Percentiles rank a stretch among this genome's conserved stretches.
These are phyloP conservation scores for Lasiodiplodia citricola DNA, from an alignment of 2,329 filamentous ascomycete species.

Conservation along the genomic window DNA sequence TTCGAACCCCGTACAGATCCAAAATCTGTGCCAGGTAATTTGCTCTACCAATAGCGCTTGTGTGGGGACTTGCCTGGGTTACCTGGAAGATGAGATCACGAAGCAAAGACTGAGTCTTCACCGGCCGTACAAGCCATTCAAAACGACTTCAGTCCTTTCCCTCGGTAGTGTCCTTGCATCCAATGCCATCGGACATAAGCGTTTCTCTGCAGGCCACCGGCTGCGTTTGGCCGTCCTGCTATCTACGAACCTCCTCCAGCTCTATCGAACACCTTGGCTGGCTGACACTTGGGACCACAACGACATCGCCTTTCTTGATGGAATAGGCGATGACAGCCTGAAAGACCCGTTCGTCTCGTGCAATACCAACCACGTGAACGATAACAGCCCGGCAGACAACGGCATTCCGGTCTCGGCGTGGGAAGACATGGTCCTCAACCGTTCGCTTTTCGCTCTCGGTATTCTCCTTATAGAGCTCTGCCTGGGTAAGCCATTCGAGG, in stretches of 20 bases:
- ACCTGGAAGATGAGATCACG: not conserved
- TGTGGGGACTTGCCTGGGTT: not conserved
- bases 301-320: constrained; percentile 34
- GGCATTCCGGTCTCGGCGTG: not conserved
- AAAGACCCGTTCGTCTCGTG: not conserved
- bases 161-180: not conserved
- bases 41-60: not conserved
- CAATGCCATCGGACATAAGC: not conserved
- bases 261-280: constrained; percentile 36
- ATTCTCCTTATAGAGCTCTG: not conserved
- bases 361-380: not conserved
- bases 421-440: not conserved
- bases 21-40: not conserved
- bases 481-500: not conserved
- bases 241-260: constrained; percentile 33
- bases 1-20: not conserved
- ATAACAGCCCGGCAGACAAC: not conserved
- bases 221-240: constrained; percentile 33
- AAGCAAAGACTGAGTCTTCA: not conserved
- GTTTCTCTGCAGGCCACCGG: constrained; percentile 20
- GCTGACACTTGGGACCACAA: constrained; percentile 33
- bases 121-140: not conserved
- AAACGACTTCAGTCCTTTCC: not conserved
- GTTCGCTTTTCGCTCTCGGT: not conserved
- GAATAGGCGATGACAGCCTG: constrained; percentile 12